Percentiles rank a stretch among this genome's conserved stretches.
phyloP scores from a whole-genome alignment of 768 basidiomycete genomes.

The Boletus speciosus region DNA sequence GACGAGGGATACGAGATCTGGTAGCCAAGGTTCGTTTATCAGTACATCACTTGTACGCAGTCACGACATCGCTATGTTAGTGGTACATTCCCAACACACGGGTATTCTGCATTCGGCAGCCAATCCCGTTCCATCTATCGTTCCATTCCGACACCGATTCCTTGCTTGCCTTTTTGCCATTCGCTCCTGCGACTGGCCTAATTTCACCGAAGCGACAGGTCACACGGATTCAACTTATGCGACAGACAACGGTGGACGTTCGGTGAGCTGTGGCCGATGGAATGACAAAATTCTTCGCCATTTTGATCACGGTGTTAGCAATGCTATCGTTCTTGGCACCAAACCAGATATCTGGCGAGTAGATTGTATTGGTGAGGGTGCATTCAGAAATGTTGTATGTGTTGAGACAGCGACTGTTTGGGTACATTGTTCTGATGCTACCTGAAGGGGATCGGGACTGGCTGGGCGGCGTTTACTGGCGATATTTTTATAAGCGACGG shows the following conservation, averaged over 20 bases:
- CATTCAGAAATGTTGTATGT: slow-evolving; percentile 55
- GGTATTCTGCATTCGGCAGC: slow-evolving; percentile 52
- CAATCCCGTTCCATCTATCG: slow-evolving; percentile 66
- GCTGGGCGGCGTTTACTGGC: slow-evolving; percentile 60
- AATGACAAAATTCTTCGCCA: neutral
- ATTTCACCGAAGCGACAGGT: slow-evolving; percentile 27
- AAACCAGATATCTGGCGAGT: slow-evolving; percentile 72
- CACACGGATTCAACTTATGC: slow-evolving; percentile 59
- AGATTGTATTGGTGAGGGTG: slow-evolving; percentile 61
- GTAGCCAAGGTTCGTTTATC: slow-evolving; percentile 25
- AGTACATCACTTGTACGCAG: neutral
- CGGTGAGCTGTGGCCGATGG: slow-evolving; percentile 29
- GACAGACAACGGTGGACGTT: slow-evolving; percentile 68
- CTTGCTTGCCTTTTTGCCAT: slow-evolving; percentile 58
- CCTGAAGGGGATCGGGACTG: slow-evolving; percentile 57
- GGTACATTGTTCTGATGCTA: slow-evolving; percentile 2
- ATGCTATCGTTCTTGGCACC: slow-evolving; percentile 44
- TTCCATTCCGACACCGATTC: slow-evolving; percentile 55
- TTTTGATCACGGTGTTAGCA: slow-evolving; percentile 33
- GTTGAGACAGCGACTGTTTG: neutral
- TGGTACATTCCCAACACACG: slow-evolving; percentile 57
- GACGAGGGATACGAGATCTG: slow-evolving; percentile 38
- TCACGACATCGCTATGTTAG: slow-evolving; percentile 17
- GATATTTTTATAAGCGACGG: slow-evolving; percentile 51
- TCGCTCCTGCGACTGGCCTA: slow-evolving; percentile 44